Percentiles rank a stretch among this genome's conserved stretches.
Evolutionary conservation across 1,284 basidiomycete genomes (phyloP).

Genomic region (Golubevia pallescens): DNA sequence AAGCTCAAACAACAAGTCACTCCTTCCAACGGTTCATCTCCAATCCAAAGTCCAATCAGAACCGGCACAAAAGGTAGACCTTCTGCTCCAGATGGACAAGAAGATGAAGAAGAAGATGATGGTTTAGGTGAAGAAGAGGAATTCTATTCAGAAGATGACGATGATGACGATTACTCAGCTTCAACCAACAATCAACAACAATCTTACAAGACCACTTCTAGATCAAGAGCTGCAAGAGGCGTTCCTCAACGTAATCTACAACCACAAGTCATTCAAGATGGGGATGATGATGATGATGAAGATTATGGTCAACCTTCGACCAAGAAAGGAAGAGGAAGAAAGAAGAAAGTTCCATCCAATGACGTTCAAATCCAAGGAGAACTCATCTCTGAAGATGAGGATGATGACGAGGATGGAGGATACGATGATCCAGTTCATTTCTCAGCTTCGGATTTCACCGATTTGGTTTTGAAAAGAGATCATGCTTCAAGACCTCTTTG

Average conservation of each 20-base stretch:
- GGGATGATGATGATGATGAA: not conserved
- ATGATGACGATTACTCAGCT: not conserved
- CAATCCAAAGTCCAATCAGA: too few species aligned
- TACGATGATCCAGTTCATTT: not conserved
- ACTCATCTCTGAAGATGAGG: not conserved
- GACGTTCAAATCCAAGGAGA: not conserved
- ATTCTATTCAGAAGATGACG: not conserved
- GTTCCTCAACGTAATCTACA: not conserved
- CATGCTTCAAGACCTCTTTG: constrained; percentile 56
- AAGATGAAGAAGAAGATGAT: not conserved
- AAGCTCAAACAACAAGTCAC: not conserved
- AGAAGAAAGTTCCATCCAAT: not conserved
- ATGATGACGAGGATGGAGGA: constrained; percentile 6
- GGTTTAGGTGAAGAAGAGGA: not conserved
- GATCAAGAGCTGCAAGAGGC: not conserved
- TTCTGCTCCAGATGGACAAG: not conserved
- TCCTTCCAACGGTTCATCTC: too few species aligned
- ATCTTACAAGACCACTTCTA: not conserved
- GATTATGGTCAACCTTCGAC: not conserved
- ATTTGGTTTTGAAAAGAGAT: constrained; percentile 57
- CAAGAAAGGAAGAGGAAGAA: not conserved
- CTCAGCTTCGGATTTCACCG: constrained; percentile 41
- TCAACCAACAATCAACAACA: not conserved
- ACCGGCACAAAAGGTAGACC: too few species aligned
- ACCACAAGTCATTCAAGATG: not conserved